phyloP scores from a whole-genome alignment of 352 stramenopile species.

The Phytopythium chamaehyphon region DNA sequence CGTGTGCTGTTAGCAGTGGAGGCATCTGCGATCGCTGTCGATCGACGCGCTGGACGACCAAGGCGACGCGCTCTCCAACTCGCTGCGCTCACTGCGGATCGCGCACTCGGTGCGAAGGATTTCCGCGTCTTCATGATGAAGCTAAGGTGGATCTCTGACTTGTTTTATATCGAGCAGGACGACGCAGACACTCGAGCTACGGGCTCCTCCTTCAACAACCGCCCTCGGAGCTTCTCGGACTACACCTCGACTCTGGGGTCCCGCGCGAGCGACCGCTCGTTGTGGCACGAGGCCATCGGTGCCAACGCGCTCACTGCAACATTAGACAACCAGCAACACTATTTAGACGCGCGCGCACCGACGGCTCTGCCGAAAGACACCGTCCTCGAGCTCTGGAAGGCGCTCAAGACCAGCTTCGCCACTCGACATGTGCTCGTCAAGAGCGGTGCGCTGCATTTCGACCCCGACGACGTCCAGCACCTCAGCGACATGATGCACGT shows the following conservation, averaged over 20 bases:
- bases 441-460: constrained; percentile 28
- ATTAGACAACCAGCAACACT: not conserved
- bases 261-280: constrained; percentile 9
- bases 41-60: constrained; percentile 26
- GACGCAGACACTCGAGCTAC: not conserved
- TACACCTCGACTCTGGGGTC: constrained; percentile 39
- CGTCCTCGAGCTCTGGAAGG: constrained; percentile 41
- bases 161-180: not conserved
- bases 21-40: constrained; percentile 28
- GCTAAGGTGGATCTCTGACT: too few species aligned
- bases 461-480: constrained; percentile 32
- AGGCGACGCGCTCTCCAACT: constrained; percentile 28
- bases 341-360: not conserved
- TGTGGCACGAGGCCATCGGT: constrained; percentile 15
- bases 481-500: constrained; percentile 53
- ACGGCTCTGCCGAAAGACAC: not conserved
- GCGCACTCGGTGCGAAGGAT: constrained; percentile 3
- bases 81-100: constrained; percentile 45
- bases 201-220: not conserved
- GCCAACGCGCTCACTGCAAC: constrained; percentile 2
- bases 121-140: too few species aligned
- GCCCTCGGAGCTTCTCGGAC: constrained; percentile 65
- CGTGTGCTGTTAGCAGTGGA: constrained; percentile 21
- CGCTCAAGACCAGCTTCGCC: constrained; percentile 50
- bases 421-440: constrained; percentile 69